Evolutionary conservation across 1,284 basidiomycete species (phyloP), one percentile per base, ranked within the genome.

Genomic region (Puccinia coronata): DNA sequence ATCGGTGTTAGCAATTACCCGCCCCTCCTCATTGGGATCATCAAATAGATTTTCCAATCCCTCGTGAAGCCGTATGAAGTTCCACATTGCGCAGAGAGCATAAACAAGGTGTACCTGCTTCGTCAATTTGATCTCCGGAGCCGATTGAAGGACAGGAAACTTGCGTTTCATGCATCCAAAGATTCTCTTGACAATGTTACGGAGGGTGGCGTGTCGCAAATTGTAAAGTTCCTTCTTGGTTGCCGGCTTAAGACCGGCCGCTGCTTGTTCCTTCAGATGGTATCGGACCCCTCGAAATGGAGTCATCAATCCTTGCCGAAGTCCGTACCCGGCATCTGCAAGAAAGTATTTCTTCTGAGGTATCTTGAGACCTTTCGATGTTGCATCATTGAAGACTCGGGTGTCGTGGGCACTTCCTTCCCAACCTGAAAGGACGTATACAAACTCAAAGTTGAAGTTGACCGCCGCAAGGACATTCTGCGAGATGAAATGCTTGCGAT

Each of bases 381-480:
- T 31, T 20, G 25, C n/a, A 28, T 31, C 55, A 31, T 57, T 57
- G 20, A 57, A 57, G 1, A 57, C n/a, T 34, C 20, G 31, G 14
- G 31, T 63, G 12, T 63, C 20, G 34, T 63, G 34, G 16, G 34
- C 67, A 70, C 67, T 70, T n/a, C 67, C 67, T 47, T 70, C 67
- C 67, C 67, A 70, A 20, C 67, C 39, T 14, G 36, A 39, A 49
- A 70, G 67, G 49, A 70, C 41, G n/a, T 70, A 70, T 5, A 53
- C 49, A 53, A 70, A 70, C 16, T 53, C 41, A 28, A 70, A 53
- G 41, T 70, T 70, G 41, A 70, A 70, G 23, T 49, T 70, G 2
- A 47, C 41, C 2, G 41, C 67, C 2, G 67, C 67, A 47, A 70
- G 41, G 12, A 70, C 23, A 16, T 70, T 70, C 20, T 70, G 67